Conservation (phyloP, 2,329 filamentous ascomycete genomes). For the Cladosporium austrohemisphaericum region DNA sequence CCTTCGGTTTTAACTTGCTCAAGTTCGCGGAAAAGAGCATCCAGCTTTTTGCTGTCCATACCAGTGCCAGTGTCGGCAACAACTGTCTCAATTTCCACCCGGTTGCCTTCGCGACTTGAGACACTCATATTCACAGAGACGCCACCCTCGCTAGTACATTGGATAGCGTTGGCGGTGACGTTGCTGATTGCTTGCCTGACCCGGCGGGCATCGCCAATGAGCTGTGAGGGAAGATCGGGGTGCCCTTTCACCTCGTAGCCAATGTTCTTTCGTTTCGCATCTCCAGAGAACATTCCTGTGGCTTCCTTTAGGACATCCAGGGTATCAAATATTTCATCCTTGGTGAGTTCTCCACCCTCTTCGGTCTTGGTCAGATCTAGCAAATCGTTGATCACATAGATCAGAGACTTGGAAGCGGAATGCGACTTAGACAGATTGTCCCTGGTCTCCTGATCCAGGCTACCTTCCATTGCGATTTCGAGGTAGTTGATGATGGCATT, state of each 20-base stretch:
- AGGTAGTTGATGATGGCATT: slow-evolving; percentile 95
- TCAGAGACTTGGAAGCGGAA: slow-evolving; percentile 85
- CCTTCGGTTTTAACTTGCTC: slow-evolving; percentile 61
- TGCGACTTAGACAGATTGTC: slow-evolving; percentile 82
- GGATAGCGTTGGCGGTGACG: slow-evolving; percentile 77
- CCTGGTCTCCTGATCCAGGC: slow-evolving; percentile 73
- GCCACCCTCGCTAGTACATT: slow-evolving; percentile 66
- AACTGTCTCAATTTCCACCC: slow-evolving; percentile 68
- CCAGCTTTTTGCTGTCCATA: slow-evolving; percentile 55
- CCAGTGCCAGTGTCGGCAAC: slow-evolving; percentile 72
- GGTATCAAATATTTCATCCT: slow-evolving; percentile 76
- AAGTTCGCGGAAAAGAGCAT: slow-evolving; percentile 58
- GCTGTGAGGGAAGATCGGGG: slow-evolving; percentile 63
- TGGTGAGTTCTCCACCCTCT: slow-evolving; percentile 72
- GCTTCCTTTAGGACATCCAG: slow-evolving; percentile 69
- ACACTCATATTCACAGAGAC: slow-evolving; percentile 69
- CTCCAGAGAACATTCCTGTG: slow-evolving; percentile 67
- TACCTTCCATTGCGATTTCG: slow-evolving; percentile 81
- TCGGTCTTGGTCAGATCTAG: slow-evolving; percentile 85
- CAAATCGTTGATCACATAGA: slow-evolving; percentile 91
- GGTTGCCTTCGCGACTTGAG: slow-evolving; percentile 48
- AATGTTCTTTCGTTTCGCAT: slow-evolving; percentile 73
- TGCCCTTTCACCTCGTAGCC: slow-evolving; percentile 65
- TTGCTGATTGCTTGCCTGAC: slow-evolving; percentile 83
- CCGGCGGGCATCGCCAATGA: slow-evolving; percentile 74